Conservation (phyloP, 1,284 basidiomycete species). For the Ganoderma resinaceum region DNA sequence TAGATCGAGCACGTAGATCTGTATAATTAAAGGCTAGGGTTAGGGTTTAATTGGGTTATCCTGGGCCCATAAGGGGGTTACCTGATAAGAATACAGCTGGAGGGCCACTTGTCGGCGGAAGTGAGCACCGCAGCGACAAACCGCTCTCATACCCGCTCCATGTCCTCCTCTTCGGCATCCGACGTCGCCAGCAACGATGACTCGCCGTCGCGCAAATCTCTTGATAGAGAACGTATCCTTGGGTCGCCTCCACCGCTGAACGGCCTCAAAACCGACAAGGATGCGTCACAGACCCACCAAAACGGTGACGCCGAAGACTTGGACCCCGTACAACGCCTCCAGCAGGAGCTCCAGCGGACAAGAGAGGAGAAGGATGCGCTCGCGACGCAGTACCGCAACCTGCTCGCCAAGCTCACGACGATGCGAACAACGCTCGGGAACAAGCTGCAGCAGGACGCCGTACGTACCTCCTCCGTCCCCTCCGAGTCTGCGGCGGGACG, state of each 20-base stretch:
- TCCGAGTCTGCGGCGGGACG: slow-evolving; percentile 18
- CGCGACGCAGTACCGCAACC: slow-evolving; percentile 84
- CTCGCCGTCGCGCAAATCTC: slow-evolving; percentile 34
- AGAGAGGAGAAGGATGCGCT: slow-evolving; percentile 87
- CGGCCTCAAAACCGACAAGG: slow-evolving; percentile 38
- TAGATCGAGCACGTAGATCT: background rate
- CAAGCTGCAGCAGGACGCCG: slow-evolving; percentile 96
- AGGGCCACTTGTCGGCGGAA: background rate
- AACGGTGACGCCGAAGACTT: slow-evolving; percentile 34
- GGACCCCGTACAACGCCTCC: slow-evolving; percentile 60
- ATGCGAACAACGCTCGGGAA: slow-evolving; percentile 96
- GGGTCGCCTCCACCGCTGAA: slow-evolving; percentile 38
- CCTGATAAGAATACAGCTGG: background rate
- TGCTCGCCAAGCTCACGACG: slow-evolving; percentile 88
- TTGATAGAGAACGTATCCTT: slow-evolving; percentile 37
- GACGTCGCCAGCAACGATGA: slow-evolving; percentile 29
- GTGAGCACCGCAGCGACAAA: background rate
- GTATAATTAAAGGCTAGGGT: background rate
- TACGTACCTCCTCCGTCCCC: slow-evolving; percentile 52
- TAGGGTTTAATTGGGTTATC: slow-evolving; percentile 1
- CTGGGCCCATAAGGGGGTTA: background rate
- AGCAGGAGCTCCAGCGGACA: slow-evolving; percentile 64
- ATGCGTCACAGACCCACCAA: slow-evolving; percentile 18
- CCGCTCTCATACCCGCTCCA: slow-evolving; percentile 19
- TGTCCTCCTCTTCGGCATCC: slow-evolving; percentile 31